These are phyloP conservation scores for Alternaria tenuissima DNA, from an alignment of 2,329 filamentous ascomycete species.

Conservation along the genomic window DNA sequence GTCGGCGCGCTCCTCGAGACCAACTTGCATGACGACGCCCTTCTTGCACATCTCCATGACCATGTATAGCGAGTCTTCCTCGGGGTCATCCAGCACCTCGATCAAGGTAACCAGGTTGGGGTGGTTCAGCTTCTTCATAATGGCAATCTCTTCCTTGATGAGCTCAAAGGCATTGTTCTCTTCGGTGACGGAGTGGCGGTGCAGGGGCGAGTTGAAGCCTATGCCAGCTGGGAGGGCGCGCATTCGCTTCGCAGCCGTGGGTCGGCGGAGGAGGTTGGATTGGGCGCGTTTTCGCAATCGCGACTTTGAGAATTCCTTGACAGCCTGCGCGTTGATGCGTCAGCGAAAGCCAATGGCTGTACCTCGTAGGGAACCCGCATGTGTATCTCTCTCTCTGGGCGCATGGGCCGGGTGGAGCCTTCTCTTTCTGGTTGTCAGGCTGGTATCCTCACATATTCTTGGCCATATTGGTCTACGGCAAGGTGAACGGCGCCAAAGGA, in stretches of 20 bases:
- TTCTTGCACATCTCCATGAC: constrained; percentile 99
- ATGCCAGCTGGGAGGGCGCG: constrained; percentile 62
- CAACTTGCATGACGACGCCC: constrained; percentile 95
- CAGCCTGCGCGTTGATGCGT: constrained; percentile 67
- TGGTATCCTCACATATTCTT: constrained; percentile 80
- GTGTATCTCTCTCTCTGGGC: constrained; percentile 6
- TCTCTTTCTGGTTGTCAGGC: constrained; percentile 16
- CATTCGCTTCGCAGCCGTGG: constrained; percentile 62
- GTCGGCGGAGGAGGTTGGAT: constrained; percentile 80
- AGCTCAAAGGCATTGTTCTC: constrained; percentile 79
- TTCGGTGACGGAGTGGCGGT: constrained; percentile 65
- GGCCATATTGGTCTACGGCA: constrained; percentile 87
- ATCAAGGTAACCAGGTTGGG: constrained; percentile 91
- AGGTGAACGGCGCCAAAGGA: constrained; percentile 95
- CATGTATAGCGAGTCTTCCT: constrained; percentile 97
- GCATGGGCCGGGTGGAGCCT: constrained; percentile 3
- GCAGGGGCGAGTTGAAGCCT: constrained; percentile 70
- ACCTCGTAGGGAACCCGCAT: constrained; percentile 36
- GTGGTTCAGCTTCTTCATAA: constrained; percentile 99
- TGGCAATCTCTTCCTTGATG: constrained; percentile 95
- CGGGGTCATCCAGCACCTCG: constrained; percentile 93
- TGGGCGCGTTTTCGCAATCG: constrained; percentile 88
- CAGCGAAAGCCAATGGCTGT: constrained; percentile 34
- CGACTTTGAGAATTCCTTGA: constrained; percentile 97
- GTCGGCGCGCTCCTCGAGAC: constrained; percentile 80